Evolutionary conservation across 1,139 yeast species (phyloP).

Genomic region (Blastobotrys capitulatus): DNA sequence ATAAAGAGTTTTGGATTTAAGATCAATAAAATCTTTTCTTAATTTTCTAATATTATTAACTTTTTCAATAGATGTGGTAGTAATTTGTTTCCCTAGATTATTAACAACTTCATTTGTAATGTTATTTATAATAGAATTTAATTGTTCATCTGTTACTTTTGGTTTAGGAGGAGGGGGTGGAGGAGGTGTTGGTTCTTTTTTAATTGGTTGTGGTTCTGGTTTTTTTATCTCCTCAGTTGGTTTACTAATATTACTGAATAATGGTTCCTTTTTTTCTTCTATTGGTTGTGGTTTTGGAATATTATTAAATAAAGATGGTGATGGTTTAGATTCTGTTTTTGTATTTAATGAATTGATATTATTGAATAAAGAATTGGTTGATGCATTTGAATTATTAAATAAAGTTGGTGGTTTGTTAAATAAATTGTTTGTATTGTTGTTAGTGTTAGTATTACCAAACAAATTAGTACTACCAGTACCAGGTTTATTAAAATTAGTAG

Average conservation of each 20-base stretch:
- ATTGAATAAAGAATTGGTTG: background rate
- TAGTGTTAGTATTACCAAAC: no score
- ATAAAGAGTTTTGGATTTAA: slow-evolving; percentile 46
- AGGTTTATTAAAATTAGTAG: no score
- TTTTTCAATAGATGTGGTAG: slow-evolving; percentile 22
- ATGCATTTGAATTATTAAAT: background rate
- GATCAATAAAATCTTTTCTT: slow-evolving; percentile 34
- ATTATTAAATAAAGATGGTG: background rate
- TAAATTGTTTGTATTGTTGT: background rate
- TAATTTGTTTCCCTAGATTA: background rate
- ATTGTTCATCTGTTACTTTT: slow-evolving; percentile 13
- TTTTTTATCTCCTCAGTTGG: no score
- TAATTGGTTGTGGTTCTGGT: background rate
- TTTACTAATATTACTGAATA: no score
- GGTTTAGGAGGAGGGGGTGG: slow-evolving; percentile 19
- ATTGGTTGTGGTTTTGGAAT: background rate
- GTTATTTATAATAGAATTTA: slow-evolving; percentile 24
- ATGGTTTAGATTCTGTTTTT: background rate
- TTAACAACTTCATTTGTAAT: slow-evolving; percentile 30
- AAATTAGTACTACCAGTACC: no score
- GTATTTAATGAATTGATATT: background rate
- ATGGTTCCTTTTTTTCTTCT: no score
- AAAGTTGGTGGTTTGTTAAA: background rate
- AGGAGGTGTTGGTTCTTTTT: slow-evolving; percentile 5
- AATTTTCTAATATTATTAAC: slow-evolving; percentile 35